A percentile compares a stretch with the other conserved stretches of the same genome.
phyloP scores from a whole-genome alignment of 1,284 basidiomycete genomes.

The Malassezia sp. region DNA sequence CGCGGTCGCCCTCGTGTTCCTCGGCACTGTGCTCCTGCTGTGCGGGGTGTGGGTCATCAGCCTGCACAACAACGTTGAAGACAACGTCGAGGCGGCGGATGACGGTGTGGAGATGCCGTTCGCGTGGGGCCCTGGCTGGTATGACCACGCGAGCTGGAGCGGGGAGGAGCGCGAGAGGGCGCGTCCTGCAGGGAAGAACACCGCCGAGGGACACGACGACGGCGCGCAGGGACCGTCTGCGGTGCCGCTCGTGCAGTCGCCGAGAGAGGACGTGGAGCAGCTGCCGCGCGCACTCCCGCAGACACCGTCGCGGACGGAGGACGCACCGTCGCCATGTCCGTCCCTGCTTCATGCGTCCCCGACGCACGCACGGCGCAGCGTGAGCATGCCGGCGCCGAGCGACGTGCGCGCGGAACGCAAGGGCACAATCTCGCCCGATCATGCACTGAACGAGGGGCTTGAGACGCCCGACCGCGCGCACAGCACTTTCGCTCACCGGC shows the following conservation, averaged over 20 bases:
- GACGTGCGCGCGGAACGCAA: too few species aligned
- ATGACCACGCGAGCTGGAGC: constrained; percentile 6
- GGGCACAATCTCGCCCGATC: constrained; percentile 27
- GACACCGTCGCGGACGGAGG: too few species aligned
- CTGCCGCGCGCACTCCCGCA: background rate
- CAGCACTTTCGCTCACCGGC: constrained; percentile 6
- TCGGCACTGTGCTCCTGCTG: constrained; percentile 70
- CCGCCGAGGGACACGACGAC: too few species aligned
- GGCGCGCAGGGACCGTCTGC: background rate
- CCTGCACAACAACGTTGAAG: constrained; percentile 29
- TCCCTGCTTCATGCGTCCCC: background rate
- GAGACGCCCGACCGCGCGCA: constrained; percentile 9
- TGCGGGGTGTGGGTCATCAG: constrained; percentile 78
- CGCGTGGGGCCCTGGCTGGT: constrained; percentile 11
- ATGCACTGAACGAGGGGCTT: constrained; percentile 15
- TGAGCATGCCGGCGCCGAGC: background rate
- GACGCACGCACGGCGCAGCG: background rate
- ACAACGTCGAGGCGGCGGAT: constrained; percentile 11
- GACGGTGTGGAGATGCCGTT: constrained; percentile 11
- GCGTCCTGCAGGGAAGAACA: constrained; percentile 11
- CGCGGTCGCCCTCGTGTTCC: constrained; percentile 62
- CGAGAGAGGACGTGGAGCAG: background rate
- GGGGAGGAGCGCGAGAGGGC: constrained; percentile 13
- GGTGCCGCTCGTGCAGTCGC: background rate
- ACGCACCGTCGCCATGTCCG: background rate